phyloP scores from a whole-genome alignment of 257 asterid genomes.

The Handroanthus guayacan region DNA sequence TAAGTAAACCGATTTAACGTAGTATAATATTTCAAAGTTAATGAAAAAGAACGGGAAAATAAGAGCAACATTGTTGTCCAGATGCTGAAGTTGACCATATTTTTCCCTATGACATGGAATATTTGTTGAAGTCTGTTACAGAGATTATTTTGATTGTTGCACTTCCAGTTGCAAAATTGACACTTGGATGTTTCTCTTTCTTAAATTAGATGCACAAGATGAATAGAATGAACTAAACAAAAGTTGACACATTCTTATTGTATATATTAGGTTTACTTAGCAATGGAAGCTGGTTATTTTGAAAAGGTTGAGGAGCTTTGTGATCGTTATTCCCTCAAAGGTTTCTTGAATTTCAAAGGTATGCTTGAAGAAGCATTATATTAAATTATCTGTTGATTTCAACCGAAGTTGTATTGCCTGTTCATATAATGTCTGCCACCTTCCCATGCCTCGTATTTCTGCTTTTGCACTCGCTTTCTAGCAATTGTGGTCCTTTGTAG shows the following conservation, averaged over 20 bases:
- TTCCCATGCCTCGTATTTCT: not conserved
- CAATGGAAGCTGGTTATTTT: constrained; percentile 94
- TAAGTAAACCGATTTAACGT: constrained; percentile 18
- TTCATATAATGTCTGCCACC: constrained; percentile 16
- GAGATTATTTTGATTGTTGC: constrained; percentile 1
- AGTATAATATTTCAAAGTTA: not conserved
- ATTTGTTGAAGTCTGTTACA: not conserved
- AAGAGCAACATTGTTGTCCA: not conserved
- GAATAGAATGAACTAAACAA: constrained; percentile 13
- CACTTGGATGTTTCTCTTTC: constrained; percentile 14
- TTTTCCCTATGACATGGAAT: constrained; percentile 5
- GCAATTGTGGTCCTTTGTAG: not conserved
- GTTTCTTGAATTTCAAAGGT: constrained; percentile 76
- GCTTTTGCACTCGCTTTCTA: constrained; percentile 6
- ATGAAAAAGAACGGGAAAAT: not conserved
- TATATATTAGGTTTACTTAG: constrained; percentile 79
- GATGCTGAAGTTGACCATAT: constrained; percentile 4
- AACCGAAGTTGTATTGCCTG: not conserved
- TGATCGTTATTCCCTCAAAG: constrained; percentile 73
- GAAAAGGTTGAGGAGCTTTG: constrained; percentile 98
- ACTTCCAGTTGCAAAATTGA: constrained; percentile 27
- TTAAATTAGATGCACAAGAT: not conserved
- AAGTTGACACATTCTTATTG: constrained; percentile 24
- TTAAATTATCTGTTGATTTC: constrained; percentile 18
- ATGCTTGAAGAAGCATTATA: constrained; percentile 36